Conservation (phyloP, 108 stramenopile genomes). For the Aureococcus anophagefferens region DNA sequence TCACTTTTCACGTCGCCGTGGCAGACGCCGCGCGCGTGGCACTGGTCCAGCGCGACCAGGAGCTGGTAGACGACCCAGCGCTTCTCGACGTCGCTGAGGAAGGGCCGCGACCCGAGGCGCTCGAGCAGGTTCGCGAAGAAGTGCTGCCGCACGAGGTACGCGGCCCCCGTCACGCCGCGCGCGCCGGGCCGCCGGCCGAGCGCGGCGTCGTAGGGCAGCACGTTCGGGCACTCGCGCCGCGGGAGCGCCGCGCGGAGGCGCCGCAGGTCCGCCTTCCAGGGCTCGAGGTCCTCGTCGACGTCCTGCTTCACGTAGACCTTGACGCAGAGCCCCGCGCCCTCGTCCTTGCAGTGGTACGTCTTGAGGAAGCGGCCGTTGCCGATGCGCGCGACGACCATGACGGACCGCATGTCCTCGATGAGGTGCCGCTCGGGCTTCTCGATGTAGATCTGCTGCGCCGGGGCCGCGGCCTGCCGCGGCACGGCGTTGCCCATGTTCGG, state of each 20-base stretch:
- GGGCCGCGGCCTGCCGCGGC: neutral
- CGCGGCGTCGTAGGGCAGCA: neutral
- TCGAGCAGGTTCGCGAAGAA: conserved; percentile 73
- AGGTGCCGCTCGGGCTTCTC: neutral
- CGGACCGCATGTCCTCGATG: neutral
- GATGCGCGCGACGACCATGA: neutral
- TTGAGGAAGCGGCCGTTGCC: neutral
- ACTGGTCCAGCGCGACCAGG: conserved; percentile 62
- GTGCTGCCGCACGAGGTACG: conserved; percentile 72
- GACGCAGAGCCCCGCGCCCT: neutral
- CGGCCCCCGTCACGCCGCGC: neutral
- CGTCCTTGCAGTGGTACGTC: neutral
- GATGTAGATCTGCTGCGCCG: neutral
- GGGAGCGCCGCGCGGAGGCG: neutral
- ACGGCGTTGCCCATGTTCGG: conserved; percentile 3
- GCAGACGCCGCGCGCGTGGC: conserved; percentile 62
- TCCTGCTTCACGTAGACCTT: conserved; percentile 1
- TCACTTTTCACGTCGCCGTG: conserved; percentile 92
- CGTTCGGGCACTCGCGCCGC: neutral
- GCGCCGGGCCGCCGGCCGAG: neutral
- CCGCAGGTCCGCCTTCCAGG: neutral
- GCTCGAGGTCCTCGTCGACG: neutral
- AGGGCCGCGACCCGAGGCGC: conserved; percentile 84
- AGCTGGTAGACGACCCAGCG: conserved; percentile 84
- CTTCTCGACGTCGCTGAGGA: conserved; percentile 78